A percentile compares a stretch with the other conserved stretches of the same genome.
Evolutionary conservation across 2,329 filamentous ascomycete species (phyloP).

Genomic region (Nemania bipapillata): DNA sequence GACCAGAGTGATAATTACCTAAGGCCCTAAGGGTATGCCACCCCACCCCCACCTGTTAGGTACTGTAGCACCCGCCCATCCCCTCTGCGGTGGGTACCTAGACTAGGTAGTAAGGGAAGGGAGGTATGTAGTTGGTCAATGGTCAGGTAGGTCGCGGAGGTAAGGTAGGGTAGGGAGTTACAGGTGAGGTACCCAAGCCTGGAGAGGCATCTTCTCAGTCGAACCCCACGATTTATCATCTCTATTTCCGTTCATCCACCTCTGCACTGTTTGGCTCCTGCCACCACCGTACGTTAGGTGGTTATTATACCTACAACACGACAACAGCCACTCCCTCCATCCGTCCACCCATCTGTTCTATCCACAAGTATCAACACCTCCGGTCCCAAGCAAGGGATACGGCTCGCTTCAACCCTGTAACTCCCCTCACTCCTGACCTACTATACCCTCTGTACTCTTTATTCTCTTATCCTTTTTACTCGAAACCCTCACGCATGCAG

Average conservation of each 20-base stretch:
- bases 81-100: neutral
- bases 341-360: too few relatives aligned
- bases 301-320: neutral
- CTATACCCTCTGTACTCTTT: neutral
- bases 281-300: slow-evolving; percentile 10
- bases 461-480: neutral
- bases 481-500: neutral
- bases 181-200: neutral
- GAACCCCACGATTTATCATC: slow-evolving; percentile 42
- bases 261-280: slow-evolving; percentile 14
- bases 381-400: neutral
- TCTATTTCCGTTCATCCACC: slow-evolving; percentile 2
- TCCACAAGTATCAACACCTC: slow-evolving; percentile 8
- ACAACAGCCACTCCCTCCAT: slow-evolving; percentile 9
- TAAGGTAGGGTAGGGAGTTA: too few relatives aligned
- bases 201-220: slow-evolving; percentile 10
- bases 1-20: neutral
- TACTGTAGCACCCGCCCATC: neutral
- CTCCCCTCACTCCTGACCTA: neutral
- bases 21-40: neutral
- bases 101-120: too few relatives aligned
- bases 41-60: neutral
- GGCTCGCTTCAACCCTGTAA: slow-evolving; percentile 5
- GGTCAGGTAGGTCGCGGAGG: too few relatives aligned
- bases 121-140: too few relatives aligned